These are phyloP conservation scores for Vigna reflexopilosa DNA, from an alignment of 306 rosid genomes.

Conservation along the genomic window DNA sequence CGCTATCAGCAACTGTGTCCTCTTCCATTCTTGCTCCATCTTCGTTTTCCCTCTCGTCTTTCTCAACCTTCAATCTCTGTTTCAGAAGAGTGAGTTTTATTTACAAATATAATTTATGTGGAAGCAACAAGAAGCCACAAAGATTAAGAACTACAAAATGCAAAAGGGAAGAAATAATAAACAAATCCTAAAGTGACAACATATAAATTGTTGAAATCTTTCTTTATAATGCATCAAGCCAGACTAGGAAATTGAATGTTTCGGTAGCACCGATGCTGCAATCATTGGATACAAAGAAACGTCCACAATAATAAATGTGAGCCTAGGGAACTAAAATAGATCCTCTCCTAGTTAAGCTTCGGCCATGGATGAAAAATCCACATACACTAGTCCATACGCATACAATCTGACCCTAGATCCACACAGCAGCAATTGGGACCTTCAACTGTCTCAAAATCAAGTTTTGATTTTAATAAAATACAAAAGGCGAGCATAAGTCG, in stretches of 20 bases:
- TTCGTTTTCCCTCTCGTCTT: slow-evolving; percentile 42
- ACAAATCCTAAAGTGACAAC: not conserved
- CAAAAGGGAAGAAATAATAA: slow-evolving; percentile 8
- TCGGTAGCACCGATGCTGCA: slow-evolving; percentile 6
- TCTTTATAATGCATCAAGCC: slow-evolving; percentile 9
- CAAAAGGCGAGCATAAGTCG: not conserved
- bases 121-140: slow-evolving; percentile 1
- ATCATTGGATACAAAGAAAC: not conserved
- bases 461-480: not conserved
- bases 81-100: slow-evolving; percentile 13
- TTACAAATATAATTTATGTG: not conserved
- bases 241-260: slow-evolving; percentile 16
- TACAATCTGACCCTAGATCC: not conserved
- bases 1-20: slow-evolving; percentile 50
- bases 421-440: not conserved
- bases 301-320: not conserved
- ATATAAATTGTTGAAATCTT: not conserved
- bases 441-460: not conserved
- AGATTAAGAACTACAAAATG: slow-evolving; percentile 11
- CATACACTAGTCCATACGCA: not conserved
- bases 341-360: not conserved
- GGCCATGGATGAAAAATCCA: not conserved
- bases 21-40: slow-evolving; percentile 38
- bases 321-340: not conserved
- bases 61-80: slow-evolving; percentile 73